These are phyloP conservation scores for Elsinoe ampelina DNA, from an alignment of 2,329 filamentous ascomycete genomes.

Conservation along the genomic window DNA sequence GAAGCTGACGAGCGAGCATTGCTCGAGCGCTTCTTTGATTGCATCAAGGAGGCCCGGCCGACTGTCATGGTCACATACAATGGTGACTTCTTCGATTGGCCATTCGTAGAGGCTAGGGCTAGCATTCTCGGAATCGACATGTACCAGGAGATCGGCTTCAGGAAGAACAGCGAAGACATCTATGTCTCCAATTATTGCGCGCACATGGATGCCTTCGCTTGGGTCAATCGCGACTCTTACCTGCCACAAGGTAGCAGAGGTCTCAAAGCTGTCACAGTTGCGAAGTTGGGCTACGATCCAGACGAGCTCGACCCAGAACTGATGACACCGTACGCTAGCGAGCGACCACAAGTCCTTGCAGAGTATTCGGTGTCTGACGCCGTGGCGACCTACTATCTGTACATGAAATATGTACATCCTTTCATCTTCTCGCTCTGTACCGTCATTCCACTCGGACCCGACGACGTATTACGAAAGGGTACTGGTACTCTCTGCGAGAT, in stretches of 20 bases:
- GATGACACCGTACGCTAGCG: constrained; percentile 82
- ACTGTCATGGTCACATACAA: constrained; percentile 99
- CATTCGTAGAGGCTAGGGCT: constrained; percentile 87
- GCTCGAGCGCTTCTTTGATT: constrained; percentile 85
- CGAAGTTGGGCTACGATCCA: constrained; percentile 95
- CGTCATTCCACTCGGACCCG: constrained; percentile 83
- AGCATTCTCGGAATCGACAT: constrained; percentile 96
- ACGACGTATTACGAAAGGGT: constrained; percentile 88
- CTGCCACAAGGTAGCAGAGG: constrained; percentile 94
- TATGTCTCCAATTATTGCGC: constrained; percentile 94
- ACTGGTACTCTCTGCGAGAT: constrained; percentile 99
- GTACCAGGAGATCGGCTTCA: constrained; percentile 97
- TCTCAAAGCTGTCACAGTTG: constrained; percentile 93
- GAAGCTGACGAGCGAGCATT: constrained; percentile 84
- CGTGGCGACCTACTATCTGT: constrained; percentile 95
- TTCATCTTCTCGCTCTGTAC: constrained; percentile 99
- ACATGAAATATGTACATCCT: constrained; percentile 99
- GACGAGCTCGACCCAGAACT: constrained; percentile 95
- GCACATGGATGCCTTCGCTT: constrained; percentile 98
- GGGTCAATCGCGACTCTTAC: constrained; percentile 98
- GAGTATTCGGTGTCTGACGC: constrained; percentile 99
- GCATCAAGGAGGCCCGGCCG: constrained; percentile 87
- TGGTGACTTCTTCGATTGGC: constrained; percentile 99
- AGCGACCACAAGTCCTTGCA: constrained; percentile 85
- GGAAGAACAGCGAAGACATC: constrained; percentile 89